Percentiles rank a stretch among this genome's conserved stretches.
Evolutionary conservation across 2,329 filamentous ascomycete genomes (phyloP).

Genomic region (Colletotrichum chlorophyti): DNA sequence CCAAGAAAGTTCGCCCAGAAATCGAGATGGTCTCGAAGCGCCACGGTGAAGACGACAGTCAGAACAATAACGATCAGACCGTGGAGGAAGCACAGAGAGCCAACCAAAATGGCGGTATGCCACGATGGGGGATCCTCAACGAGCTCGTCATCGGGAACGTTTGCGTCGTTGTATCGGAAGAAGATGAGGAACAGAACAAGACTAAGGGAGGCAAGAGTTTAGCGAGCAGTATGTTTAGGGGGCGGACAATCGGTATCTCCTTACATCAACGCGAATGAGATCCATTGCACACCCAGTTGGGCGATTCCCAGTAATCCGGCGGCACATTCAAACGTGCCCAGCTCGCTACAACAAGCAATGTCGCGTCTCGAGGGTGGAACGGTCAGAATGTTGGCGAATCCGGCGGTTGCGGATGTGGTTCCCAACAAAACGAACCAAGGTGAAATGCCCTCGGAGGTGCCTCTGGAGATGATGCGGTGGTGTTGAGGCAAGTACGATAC

Average conservation of each 20-base stretch:
- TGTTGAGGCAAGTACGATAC: slow-evolving; percentile 96
- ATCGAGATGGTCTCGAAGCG: slow-evolving; percentile 68
- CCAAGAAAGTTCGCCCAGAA: slow-evolving; percentile 88
- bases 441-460: slow-evolving; percentile 91
- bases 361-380: slow-evolving; percentile 84
- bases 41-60: slow-evolving; percentile 70
- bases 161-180: slow-evolving; percentile 73
- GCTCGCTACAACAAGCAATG: slow-evolving; percentile 83
- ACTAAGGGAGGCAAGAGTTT: slow-evolving; percentile 50
- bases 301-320: slow-evolving; percentile 87
- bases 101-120: slow-evolving; percentile 80
- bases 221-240: neutral
- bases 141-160: slow-evolving; percentile 56
- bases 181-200: slow-evolving; percentile 94
- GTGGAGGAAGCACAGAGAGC: slow-evolving; percentile 75
- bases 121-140: slow-evolving; percentile 68
- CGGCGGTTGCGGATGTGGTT: slow-evolving; percentile 84
- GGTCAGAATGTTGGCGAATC: slow-evolving; percentile 90
- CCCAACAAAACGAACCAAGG: slow-evolving; percentile 96
- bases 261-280: slow-evolving; percentile 91
- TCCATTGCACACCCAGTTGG: slow-evolving; percentile 91
- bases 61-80: slow-evolving; percentile 74
- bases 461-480: slow-evolving; percentile 83
- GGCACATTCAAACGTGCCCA: slow-evolving; percentile 82
- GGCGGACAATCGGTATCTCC: too few relatives aligned